Evolutionary conservation across 805 yeast genomes (phyloP).

Genomic region (Komagataella phaffii): DNA sequence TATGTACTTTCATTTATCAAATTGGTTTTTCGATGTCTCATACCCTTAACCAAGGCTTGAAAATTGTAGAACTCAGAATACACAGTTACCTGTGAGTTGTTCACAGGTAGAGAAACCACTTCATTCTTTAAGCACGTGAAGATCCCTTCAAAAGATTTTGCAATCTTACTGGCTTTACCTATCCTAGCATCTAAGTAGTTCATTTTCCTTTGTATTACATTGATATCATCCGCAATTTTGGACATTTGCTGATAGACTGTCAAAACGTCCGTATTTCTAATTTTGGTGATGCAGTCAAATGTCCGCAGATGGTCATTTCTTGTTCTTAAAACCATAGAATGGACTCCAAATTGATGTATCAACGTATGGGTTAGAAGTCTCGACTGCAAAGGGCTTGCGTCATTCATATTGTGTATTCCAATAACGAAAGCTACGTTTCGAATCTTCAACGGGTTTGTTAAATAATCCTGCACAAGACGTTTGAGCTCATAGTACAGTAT

Average conservation of each 20-base stretch:
- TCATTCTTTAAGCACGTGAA: background rate
- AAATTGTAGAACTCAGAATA: background rate
- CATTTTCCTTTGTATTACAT: background rate
- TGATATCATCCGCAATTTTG: background rate
- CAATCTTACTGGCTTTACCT: background rate
- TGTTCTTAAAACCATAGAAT: background rate
- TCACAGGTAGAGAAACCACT: background rate
- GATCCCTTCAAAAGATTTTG: background rate
- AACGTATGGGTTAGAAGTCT: background rate
- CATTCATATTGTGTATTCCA: conserved; percentile 12
- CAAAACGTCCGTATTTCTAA: background rate
- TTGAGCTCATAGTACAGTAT: conserved; percentile 38
- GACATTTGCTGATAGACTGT: background rate
- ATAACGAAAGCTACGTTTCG: conserved; percentile 16
- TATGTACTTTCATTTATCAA: background rate
- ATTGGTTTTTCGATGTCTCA: background rate
- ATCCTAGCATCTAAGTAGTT: background rate
- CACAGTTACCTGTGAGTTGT: background rate
- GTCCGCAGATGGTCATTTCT: background rate
- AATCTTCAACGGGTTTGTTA: conserved; percentile 48
- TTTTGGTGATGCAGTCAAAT: background rate
- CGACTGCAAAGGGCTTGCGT: background rate
- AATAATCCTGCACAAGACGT: conserved; percentile 52
- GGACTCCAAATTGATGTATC: background rate
- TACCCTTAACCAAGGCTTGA: background rate